Conservation (phyloP, 2,329 filamentous ascomycete genomes). For the Ramichloridium luteum region DNA sequence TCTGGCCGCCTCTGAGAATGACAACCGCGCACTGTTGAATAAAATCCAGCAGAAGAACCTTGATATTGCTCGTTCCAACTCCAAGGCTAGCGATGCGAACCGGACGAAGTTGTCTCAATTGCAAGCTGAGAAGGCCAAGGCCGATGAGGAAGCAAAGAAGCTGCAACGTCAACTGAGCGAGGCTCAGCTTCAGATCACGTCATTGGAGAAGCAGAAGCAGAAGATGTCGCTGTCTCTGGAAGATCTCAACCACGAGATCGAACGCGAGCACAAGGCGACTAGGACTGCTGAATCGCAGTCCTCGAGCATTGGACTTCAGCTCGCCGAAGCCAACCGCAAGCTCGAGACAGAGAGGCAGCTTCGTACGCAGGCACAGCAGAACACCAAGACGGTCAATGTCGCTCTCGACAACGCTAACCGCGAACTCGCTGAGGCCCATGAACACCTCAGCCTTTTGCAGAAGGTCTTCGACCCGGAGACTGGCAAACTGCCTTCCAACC, state of each 20-base stretch:
- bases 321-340: slow-evolving; percentile 79
- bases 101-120: slow-evolving; percentile 63
- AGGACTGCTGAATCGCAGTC: slow-evolving; percentile 82
- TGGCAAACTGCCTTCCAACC: slow-evolving; percentile 38
- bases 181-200: slow-evolving; percentile 66
- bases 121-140: slow-evolving; percentile 68
- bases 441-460: slow-evolving; percentile 68
- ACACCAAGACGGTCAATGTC: slow-evolving; percentile 66
- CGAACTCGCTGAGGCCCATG: slow-evolving; percentile 68
- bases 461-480: slow-evolving; percentile 71
- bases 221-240: slow-evolving; percentile 80
- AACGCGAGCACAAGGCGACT: slow-evolving; percentile 76
- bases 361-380: slow-evolving; percentile 72
- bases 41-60: slow-evolving; percentile 96
- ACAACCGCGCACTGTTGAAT: slow-evolving; percentile 88
- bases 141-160: slow-evolving; percentile 71
- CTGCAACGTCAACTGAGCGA: slow-evolving; percentile 78
- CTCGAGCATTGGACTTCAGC: slow-evolving; percentile 65
- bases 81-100: slow-evolving; percentile 71
- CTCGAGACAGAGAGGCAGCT: slow-evolving; percentile 84
- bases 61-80: slow-evolving; percentile 83
- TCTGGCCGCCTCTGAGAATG: slow-evolving; percentile 83
- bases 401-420: slow-evolving; percentile 68
- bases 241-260: slow-evolving; percentile 84
- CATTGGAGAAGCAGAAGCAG: slow-evolving; percentile 86